Evolutionary conservation across 192 early-diverging fungal genomes (phyloP), one percentile per base, ranked within the genome.

Genomic region (Coemansia sp.): DNA sequence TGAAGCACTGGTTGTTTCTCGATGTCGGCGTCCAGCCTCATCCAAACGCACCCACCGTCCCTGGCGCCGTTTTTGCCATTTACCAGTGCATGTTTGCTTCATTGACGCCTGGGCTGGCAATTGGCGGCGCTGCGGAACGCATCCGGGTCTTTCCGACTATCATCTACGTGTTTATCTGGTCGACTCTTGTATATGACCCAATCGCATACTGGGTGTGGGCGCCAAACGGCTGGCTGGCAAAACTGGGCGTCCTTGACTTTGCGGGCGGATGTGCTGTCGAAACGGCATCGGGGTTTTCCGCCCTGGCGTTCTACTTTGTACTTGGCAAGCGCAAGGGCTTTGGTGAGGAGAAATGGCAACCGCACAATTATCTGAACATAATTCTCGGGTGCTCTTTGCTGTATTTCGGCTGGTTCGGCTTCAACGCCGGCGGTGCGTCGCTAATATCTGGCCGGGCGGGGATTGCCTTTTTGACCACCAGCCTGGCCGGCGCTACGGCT

Each of bases 361-460:
- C 93, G 25, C 91, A 94, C 74, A 93, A 91, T 71, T 86, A 93
- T 37, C 85, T 90, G 16, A 90, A 90, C 85, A 92, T 97, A 22
- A 86, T 93, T 65, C 83, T 95, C 22, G 95, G 94, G 5, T 87
- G 89, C 20, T 84, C 90, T 11, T 77, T 95, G 32, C 73, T 97
- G 55, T 95, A 93, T 90, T 95, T 97, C 71, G 94, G 94, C 41
- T 96, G 93, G 93, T 90, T 91, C 54, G 92, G 90, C 0, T 96
- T 95, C 78, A 96, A 96, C 76, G 92, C 89, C 17, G 93, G 93
- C 39, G 86, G 80, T n/a, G 92, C 90, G 4, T 72, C 92, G 14
- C 85, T 87, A 37, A 86, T 87, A 25, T 90, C 88, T 13, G 86
- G 90, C 1, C 85, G 91, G 5, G 90, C 92, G 12, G 90, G 88